Evolutionary conservation across 371 early-diverging fungal genomes (phyloP), one percentile per base, ranked within the genome.

Genomic region (Fennellomyces sp.): DNA sequence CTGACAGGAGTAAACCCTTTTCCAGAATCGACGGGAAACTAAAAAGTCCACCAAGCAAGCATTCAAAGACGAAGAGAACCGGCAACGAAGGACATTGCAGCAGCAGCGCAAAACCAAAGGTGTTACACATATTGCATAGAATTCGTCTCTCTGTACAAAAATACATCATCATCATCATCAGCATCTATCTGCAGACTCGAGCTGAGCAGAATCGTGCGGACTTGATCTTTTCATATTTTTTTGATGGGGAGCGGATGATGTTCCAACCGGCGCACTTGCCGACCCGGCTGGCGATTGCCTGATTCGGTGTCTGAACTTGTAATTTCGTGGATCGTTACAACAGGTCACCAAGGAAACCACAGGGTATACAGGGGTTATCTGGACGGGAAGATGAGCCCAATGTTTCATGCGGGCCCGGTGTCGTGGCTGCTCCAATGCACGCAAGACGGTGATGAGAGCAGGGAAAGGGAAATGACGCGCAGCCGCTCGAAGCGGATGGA

Each of bases 11-110:
- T 29, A 31, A 36, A 41, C 12, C 19, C 5, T 35, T 23, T 21
- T 42, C 35, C 64, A 87, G 85, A 76, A 69, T 49, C 88, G 91
- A 36, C 81, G 91, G 52, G 76, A 72, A 54, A 87, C 85, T 47
- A 93, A 93, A 78, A 93, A 93, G 69, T 76, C 83, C 0, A 89
- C 87, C 19, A 88, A 91, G 75, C 60, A 78, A 19, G 88, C 88
- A 13, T 90, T 93, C 65, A 85, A 89, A 55, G 76, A 76, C 33
- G 91, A 91, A 69, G 83, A 81, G 63, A 61, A 55, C 48, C 70
- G 78, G 26, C 88, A 86, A 72, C 76, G 67, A 56, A 72, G 66
- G 55, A 73, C 72, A 45, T 63, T 84, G 58, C 78, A 80, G 61
- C 79, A 78, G 65, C 56, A 76, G 52, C 78, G 79, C 36, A 69